Percentiles rank a stretch among this genome's conserved stretches.
These are phyloP conservation scores for Penicillium daleae DNA, from an alignment of 495 filamentous ascomycete species.

Conservation along the genomic window DNA sequence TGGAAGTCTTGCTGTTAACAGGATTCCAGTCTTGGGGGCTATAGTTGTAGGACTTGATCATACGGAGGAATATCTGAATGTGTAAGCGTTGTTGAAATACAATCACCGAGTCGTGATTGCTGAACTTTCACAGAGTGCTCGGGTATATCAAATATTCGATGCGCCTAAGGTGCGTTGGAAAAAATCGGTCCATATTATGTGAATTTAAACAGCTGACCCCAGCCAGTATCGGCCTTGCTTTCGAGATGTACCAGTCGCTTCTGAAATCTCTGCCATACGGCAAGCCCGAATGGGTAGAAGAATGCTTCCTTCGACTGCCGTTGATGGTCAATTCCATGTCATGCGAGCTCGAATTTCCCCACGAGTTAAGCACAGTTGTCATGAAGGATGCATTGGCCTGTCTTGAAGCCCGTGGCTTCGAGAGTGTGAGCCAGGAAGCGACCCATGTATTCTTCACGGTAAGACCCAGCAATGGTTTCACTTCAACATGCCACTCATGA, in stretches of 20 bases:
- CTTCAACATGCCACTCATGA: constrained; percentile 17
- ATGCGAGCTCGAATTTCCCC: constrained; percentile 35
- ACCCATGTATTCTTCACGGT: constrained; percentile 75
- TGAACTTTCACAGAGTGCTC: background rate
- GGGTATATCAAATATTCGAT: constrained; percentile 2
- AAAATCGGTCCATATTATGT: background rate
- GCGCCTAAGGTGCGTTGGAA: background rate
- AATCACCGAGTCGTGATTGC: background rate
- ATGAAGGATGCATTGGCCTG: constrained; percentile 45
- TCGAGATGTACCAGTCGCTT: constrained; percentile 63
- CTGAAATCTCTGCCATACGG: constrained; percentile 43
- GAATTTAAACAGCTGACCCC: background rate
- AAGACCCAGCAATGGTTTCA: constrained; percentile 17
- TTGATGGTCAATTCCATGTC: constrained; percentile 49
- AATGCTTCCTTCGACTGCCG: constrained; percentile 61
- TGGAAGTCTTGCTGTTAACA: background rate
- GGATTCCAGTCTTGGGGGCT: background rate
- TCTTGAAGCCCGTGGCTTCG: constrained; percentile 36
- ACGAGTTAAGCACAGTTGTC: constrained; percentile 26
- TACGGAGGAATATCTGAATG: background rate
- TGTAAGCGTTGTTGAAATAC: background rate
- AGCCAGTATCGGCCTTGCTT: constrained; percentile 6
- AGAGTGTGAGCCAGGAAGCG: constrained; percentile 54
- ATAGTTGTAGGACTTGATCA: background rate
- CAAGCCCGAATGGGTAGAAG: constrained; percentile 62